Evolutionary conservation across 2,329 filamentous ascomycete genomes (phyloP).

Genomic region (Metarhizium humberi): DNA sequence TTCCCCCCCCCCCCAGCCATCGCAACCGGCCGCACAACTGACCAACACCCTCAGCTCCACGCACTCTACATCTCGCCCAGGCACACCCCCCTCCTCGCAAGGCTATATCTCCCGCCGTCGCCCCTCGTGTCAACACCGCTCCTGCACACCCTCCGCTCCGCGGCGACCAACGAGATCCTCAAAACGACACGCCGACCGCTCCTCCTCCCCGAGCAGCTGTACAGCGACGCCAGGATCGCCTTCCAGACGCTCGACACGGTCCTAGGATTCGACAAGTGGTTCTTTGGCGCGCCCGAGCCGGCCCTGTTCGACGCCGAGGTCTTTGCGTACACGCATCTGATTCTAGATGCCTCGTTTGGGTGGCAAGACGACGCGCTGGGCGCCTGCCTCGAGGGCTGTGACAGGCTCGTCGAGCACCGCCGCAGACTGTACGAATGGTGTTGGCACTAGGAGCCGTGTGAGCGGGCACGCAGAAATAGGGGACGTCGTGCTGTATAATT

Average conservation of each 20-base stretch:
- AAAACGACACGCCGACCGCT: conserved; percentile 41
- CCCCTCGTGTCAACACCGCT: conserved; percentile 55
- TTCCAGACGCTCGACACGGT: conserved; percentile 36
- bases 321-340: conserved; percentile 80
- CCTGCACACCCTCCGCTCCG: conserved; percentile 56
- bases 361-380: conserved; percentile 57
- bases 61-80: conserved; percentile 65
- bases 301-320: conserved; percentile 79
- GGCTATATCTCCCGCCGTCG: conserved; percentile 63
- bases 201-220: conserved; percentile 27
- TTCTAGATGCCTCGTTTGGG: conserved; percentile 54
- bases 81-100: conserved; percentile 60
- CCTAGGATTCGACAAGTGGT: conserved; percentile 34
- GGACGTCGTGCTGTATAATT: background rate
- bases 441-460: conserved; percentile 12
- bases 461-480: background rate
- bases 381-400: conserved; percentile 44
- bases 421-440: conserved; percentile 23
- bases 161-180: conserved; percentile 66
- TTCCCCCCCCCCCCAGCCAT: background rate
- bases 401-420: conserved; percentile 48
- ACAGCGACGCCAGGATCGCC: conserved; percentile 33
- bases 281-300: conserved; percentile 43
- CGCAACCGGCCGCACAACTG: conserved; percentile 1
- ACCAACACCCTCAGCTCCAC: conserved; percentile 49